These are phyloP conservation scores for Chlamydomonas sp. DNA, from an alignment of 139 green algal genomes.

Conservation along the genomic window DNA sequence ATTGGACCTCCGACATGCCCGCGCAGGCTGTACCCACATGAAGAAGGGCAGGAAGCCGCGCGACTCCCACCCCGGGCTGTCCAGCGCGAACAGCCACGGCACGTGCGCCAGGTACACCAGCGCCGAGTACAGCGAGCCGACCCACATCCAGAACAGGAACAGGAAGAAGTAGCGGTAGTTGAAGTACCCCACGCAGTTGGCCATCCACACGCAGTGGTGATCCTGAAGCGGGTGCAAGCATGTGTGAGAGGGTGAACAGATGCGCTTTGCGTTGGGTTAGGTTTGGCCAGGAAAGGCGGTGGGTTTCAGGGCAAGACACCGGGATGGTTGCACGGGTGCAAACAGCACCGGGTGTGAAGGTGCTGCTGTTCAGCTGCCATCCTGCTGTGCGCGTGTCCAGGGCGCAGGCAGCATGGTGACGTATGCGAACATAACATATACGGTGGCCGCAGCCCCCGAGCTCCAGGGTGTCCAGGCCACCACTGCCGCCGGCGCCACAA, in stretches of 20 bases:
- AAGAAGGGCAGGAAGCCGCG: conserved; percentile 36
- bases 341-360: no score
- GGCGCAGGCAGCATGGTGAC: no score
- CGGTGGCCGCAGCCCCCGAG: no score
- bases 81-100: conserved; percentile 11
- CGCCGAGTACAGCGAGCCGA: conserved; percentile 42
- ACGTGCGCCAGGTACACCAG: conserved; percentile 21
- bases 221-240: conserved; percentile 41
- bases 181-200: conserved; percentile 77
- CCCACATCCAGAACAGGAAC: conserved; percentile 73
- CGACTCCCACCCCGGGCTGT: neutral
- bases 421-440: no score
- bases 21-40: conserved; percentile 5
- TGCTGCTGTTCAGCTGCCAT: no score
- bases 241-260: neutral
- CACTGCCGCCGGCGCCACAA: no score
- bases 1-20: no score
- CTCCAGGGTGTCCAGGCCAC: no score
- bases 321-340: no score
- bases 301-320: neutral
- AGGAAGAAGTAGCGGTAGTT: conserved; percentile 88
- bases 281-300: neutral
- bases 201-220: conserved; percentile 78
- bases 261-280: neutral
- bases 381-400: no score